Evolutionary conservation across 352 stramenopile species (phyloP).

Genomic region (Pelagophyceae sp.): DNA sequence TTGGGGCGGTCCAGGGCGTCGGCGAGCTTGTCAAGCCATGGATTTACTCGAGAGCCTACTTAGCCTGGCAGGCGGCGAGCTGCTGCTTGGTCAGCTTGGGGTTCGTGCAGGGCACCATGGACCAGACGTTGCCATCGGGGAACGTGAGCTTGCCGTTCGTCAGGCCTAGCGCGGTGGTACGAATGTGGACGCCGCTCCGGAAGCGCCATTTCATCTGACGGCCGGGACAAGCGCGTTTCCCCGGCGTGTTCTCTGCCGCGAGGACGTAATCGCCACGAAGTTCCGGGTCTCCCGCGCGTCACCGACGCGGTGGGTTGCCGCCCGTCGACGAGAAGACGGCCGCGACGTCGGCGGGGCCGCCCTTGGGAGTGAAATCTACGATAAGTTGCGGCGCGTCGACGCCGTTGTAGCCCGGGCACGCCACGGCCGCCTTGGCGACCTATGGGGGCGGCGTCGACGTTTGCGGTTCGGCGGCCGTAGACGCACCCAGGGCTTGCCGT

Average conservation of each 20-base stretch:
- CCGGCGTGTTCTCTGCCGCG: no score
- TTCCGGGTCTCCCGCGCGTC: no score
- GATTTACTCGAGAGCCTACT: background rate
- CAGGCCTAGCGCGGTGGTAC: no score
- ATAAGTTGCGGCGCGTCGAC: background rate
- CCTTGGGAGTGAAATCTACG: constrained; percentile 2
- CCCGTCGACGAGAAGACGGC: background rate
- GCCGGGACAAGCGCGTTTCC: no score
- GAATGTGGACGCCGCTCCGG: no score
- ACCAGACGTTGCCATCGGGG: constrained; percentile 13
- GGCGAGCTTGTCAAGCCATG: no score
- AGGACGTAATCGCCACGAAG: no score
- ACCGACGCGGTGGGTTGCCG: no score
- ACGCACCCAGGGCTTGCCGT: constrained; percentile 7
- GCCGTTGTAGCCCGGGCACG: background rate
- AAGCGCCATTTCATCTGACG: no score
- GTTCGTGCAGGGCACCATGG: constrained; percentile 14
- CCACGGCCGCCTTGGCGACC: background rate
- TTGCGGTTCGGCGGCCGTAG: no score
- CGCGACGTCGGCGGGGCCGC: background rate
- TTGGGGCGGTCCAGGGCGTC: no score
- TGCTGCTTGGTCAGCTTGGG: background rate
- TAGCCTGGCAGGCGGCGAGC: background rate
- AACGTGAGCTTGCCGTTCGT: constrained; percentile 3
- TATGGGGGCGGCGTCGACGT: no score